phyloP scores from a whole-genome alignment of 495 filamentous ascomycete species.

The Aspergillus baeticus region DNA sequence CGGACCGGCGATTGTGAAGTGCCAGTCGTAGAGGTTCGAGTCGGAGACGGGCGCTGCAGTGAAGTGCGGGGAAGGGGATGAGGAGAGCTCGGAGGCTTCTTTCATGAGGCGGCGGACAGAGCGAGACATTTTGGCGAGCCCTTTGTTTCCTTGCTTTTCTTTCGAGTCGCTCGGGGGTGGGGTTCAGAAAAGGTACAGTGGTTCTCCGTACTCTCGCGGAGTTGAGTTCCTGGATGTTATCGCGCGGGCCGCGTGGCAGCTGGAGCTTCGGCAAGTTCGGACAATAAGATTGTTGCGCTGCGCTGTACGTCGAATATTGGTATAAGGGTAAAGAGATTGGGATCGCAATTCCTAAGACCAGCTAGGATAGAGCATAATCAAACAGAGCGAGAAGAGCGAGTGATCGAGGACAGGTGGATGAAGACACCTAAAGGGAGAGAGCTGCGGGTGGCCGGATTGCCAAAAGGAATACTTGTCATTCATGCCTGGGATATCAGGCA shows the following conservation, averaged over 20 bases:
- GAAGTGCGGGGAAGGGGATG: constrained; percentile 75
- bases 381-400: background rate
- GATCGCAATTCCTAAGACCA: background rate
- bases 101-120: constrained; percentile 58
- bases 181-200: background rate
- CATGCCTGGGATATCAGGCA: constrained; percentile 16
- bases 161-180: background rate
- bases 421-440: background rate
- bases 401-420: background rate
- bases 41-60: constrained; percentile 74
- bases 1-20: constrained; percentile 94
- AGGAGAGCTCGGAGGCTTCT: constrained; percentile 82
- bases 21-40: constrained; percentile 95
- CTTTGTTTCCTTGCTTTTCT: constrained; percentile 5
- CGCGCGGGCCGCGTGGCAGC: too few relatives aligned
- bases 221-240: background rate
- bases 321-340: background rate
- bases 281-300: too few relatives aligned
- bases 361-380: constrained; percentile 1
- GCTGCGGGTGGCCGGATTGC: background rate
- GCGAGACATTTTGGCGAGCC: constrained; percentile 35
- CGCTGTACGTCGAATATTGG: background rate
- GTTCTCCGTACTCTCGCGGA: background rate
- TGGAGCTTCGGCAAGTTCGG: too few relatives aligned
- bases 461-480: background rate